These are phyloP conservation scores for Pontederia crassipes DNA, from an alignment of 176 grass and related monocot genomes.

Conservation along the genomic window DNA sequence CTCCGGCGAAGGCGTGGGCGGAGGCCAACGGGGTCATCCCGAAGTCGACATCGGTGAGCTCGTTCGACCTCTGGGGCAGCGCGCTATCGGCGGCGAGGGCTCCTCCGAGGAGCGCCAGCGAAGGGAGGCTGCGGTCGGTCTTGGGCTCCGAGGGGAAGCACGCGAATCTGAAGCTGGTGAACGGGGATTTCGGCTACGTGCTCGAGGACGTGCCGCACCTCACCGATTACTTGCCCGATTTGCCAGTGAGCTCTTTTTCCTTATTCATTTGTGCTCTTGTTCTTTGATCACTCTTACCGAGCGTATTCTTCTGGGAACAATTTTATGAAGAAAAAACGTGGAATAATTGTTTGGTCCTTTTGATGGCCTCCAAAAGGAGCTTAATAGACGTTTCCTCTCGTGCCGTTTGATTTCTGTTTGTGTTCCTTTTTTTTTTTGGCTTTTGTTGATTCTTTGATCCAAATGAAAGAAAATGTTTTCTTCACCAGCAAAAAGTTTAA, in stretches of 20 bases:
- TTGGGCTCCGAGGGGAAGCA: conserved; percentile 27
- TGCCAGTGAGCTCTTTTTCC: conserved; percentile 46
- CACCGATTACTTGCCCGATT: conserved; percentile 63
- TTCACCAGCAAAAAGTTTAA: too few relatives aligned
- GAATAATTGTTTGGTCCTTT: too few relatives aligned
- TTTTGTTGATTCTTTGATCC: too few relatives aligned
- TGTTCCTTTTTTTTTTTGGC: too few relatives aligned
- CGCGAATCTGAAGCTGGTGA: conserved; percentile 47
- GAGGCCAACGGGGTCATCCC: too few relatives aligned
- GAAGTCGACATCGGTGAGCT: too few relatives aligned
- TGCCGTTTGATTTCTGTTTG: too few relatives aligned
- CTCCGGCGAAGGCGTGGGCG: conserved; percentile 14
- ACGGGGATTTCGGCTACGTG: conserved; percentile 66
- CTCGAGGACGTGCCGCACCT: conserved; percentile 96
- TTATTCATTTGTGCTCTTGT: neutral
- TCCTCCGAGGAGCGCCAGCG: neutral
- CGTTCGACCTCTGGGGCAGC: conserved; percentile 30
- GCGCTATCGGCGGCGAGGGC: conserved; percentile 20
- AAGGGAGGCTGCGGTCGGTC: neutral
- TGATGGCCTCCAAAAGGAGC: too few relatives aligned
- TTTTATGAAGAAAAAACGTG: too few relatives aligned
- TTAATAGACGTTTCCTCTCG: too few relatives aligned
- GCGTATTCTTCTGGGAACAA: neutral
- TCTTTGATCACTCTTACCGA: neutral
- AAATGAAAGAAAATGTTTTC: too few relatives aligned